Conservation (phyloP, 1,284 basidiomycete species). For the Irpex sp. region DNA sequence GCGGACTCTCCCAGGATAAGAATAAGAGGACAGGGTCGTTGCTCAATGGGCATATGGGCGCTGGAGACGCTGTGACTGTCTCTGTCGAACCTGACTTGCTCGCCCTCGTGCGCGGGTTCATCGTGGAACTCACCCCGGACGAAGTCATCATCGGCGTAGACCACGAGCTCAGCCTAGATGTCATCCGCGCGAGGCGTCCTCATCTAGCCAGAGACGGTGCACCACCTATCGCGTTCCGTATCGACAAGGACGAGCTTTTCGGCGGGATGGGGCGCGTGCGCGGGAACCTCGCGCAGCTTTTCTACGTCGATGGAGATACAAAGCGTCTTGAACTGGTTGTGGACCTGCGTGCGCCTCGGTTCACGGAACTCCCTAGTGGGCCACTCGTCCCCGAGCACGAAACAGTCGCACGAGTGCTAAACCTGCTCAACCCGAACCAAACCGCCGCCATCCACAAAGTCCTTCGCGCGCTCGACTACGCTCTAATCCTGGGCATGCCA, state of each 20-base stretch:
- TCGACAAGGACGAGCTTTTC: slow-evolving; percentile 92
- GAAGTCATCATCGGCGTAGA: slow-evolving; percentile 79
- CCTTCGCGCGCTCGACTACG: slow-evolving; percentile 83
- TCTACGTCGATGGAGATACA: slow-evolving; percentile 73
- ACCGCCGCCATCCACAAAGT: slow-evolving; percentile 70
- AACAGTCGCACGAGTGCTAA: slow-evolving; percentile 1
- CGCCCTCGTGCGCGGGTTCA: slow-evolving; percentile 83
- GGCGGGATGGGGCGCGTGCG: slow-evolving; percentile 86
- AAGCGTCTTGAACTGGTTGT: slow-evolving; percentile 74
- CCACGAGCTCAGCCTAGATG: slow-evolving; percentile 62
- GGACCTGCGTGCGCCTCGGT: slow-evolving; percentile 72
- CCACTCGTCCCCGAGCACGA: slow-evolving; percentile 8
- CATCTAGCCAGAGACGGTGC: slow-evolving; percentile 12
- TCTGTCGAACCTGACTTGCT: slow-evolving; percentile 83
- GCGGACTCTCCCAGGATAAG: neutral
- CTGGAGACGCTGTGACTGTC: slow-evolving; percentile 81
- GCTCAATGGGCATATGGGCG: slow-evolving; percentile 75
- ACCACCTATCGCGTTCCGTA: slow-evolving; percentile 64
- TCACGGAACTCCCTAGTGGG: slow-evolving; percentile 33
- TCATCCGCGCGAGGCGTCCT: slow-evolving; percentile 40
- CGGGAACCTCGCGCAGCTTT: slow-evolving; percentile 87
- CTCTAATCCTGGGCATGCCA: slow-evolving; percentile 94
- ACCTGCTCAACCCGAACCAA: slow-evolving; percentile 75
- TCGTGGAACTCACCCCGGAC: slow-evolving; percentile 66
- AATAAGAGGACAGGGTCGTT: slow-evolving; percentile 37